These are phyloP conservation scores for Trichoderma aggressivum DNA, from an alignment of 2,329 filamentous ascomycete species.

Conservation along the genomic window DNA sequence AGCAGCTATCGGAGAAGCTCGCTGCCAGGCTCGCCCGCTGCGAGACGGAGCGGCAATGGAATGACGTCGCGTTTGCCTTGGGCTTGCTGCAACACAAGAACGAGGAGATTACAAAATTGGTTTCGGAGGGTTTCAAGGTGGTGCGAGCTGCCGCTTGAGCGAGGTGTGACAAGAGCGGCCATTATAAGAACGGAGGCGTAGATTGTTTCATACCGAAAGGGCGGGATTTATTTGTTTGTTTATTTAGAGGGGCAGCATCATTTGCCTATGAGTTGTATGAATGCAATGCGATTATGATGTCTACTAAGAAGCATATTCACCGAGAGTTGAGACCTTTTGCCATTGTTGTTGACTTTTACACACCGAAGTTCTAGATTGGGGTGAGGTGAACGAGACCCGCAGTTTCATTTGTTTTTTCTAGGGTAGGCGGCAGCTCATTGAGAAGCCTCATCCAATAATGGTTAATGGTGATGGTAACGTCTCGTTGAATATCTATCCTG, in stretches of 20 bases:
- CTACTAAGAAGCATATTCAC: not conserved
- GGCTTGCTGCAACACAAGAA: conserved; percentile 90
- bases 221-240: not conserved
- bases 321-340: not conserved
- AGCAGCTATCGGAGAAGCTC: conserved; percentile 88
- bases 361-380: not conserved
- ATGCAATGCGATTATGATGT: conserved; percentile 8
- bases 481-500: not conserved
- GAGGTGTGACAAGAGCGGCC: not conserved
- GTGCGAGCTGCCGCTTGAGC: conserved; percentile 61
- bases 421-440: not conserved
- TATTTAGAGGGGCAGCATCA: not conserved
- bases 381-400: not conserved
- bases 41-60: conserved; percentile 94
- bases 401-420: not conserved
- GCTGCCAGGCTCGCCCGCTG: conserved; percentile 81
- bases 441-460: not conserved
- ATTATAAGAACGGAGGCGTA: not conserved
- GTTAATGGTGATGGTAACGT: not conserved
- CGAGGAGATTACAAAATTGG: conserved; percentile 76
- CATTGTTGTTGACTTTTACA: not conserved
- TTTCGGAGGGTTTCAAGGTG: conserved; percentile 73
- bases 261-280: not conserved
- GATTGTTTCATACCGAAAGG: not conserved
- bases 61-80: conserved; percentile 90